A percentile compares a stretch with the other conserved stretches of the same genome.
phyloP scores from a whole-genome alignment of 176 grass and related monocot species.

The Oryza coarctata region DNA sequence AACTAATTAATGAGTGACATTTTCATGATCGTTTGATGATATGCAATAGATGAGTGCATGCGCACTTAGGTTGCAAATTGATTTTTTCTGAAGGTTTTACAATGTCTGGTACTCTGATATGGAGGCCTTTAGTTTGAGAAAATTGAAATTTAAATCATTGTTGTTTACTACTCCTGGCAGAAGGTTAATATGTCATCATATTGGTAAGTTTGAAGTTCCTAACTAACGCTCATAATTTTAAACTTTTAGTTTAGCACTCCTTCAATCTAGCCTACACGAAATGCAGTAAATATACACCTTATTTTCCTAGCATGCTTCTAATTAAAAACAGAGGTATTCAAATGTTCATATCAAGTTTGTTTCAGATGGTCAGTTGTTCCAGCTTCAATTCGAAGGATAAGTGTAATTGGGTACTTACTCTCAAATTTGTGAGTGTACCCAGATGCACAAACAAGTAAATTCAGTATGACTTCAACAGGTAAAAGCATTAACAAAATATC shows the following conservation, averaged over 20 bases:
- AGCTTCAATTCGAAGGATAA: not conserved
- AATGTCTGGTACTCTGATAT: too few relatives aligned
- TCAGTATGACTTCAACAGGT: not conserved
- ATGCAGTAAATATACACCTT: not conserved
- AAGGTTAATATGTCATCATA: not conserved
- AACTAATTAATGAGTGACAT: not conserved
- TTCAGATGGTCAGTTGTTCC: not conserved
- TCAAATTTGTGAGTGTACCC: not conserved
- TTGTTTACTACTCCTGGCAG: not conserved
- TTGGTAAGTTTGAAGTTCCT: not conserved
- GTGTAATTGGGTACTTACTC: not conserved
- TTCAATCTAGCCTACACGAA: not conserved
- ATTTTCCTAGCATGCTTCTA: not conserved
- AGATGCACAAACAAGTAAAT: not conserved
- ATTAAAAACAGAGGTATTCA: not conserved
- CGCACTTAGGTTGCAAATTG: too few relatives aligned
- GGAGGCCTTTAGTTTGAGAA: not conserved
- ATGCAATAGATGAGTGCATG: too few relatives aligned
- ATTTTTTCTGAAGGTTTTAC: not conserved
- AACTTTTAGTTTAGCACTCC: too few relatives aligned
- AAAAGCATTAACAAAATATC: not conserved
- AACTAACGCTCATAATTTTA: not conserved
- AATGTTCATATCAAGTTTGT: not conserved
- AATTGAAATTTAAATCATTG: not conserved
- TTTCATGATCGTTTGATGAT: too few relatives aligned